Evolutionary conservation across 176 grass and related monocot species (phyloP).

Genomic region (Oryza nivara): DNA sequence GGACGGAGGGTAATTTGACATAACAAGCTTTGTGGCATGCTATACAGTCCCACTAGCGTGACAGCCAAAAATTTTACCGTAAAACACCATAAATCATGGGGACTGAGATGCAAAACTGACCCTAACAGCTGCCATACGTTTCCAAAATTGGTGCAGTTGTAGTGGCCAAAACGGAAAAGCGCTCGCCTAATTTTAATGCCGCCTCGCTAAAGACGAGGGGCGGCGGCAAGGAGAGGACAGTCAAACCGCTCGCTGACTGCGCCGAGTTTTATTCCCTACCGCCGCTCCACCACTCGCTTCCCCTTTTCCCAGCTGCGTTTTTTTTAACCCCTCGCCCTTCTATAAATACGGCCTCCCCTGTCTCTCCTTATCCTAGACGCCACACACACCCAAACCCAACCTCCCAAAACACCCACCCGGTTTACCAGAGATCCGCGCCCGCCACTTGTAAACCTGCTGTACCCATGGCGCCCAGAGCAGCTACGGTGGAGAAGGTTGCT

Average conservation of each 20-base stretch:
- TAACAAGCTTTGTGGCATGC: too few species aligned
- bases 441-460: constrained; percentile 28
- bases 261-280: constrained; percentile 63
- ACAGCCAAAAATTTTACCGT: neutral
- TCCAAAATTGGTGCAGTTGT: neutral
- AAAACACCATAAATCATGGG: accelerated
- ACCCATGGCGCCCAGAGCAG: constrained; percentile 47
- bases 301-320: constrained; percentile 32
- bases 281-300: constrained; percentile 58
- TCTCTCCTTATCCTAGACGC: constrained; percentile 39
- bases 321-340: constrained; percentile 44
- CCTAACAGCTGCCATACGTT: constrained; percentile 16
- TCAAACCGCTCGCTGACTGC: constrained; percentile 88
- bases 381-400: neutral
- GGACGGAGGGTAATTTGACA: too few species aligned
- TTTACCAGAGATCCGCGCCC: constrained; percentile 14
- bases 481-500: constrained; percentile 30
- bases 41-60: too few species aligned
- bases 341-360: constrained; percentile 43
- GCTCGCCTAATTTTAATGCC: constrained; percentile 44
- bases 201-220: constrained; percentile 52
- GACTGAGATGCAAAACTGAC: neutral
- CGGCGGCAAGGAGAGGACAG: constrained; percentile 61
- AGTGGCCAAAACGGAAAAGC: constrained; percentile 30
- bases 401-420: constrained; percentile 15